These are phyloP conservation scores for Asterella californica DNA, from an alignment of 225 moss, liverwort and hornwort species.

Conservation along the genomic window DNA sequence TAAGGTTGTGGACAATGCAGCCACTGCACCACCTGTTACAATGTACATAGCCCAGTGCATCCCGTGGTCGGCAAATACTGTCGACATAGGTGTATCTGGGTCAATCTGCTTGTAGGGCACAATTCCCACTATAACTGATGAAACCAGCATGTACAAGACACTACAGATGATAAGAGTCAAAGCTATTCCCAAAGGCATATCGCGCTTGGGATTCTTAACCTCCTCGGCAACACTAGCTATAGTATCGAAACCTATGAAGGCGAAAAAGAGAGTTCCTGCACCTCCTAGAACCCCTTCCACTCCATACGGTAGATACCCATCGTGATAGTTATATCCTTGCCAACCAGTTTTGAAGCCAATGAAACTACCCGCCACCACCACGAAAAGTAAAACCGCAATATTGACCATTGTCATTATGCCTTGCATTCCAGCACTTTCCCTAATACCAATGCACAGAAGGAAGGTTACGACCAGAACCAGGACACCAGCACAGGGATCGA, in stretches of 20 bases:
- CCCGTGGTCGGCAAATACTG: constrained; percentile 65
- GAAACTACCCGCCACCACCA: constrained; percentile 61
- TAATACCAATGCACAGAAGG: constrained; percentile 69
- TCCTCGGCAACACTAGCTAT: constrained; percentile 98
- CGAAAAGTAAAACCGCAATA: constrained; percentile 76
- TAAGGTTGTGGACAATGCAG: constrained; percentile 75
- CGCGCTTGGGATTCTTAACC: constrained; percentile 90
- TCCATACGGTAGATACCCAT: constrained; percentile 81
- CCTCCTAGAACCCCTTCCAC: constrained; percentile 81
- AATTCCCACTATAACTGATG: constrained; percentile 79
- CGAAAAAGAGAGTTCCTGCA: constrained; percentile 91
- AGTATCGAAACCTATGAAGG: constrained; percentile 88
- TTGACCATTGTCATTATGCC: constrained; percentile 69
- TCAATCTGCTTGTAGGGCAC: constrained; percentile 78
- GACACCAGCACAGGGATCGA: constrained; percentile 74
- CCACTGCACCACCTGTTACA: constrained; percentile 85
- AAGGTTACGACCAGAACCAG: constrained; percentile 61
- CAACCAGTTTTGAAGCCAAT: constrained; percentile 71
- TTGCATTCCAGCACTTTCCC: constrained; percentile 82
- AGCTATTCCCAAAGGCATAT: constrained; percentile 84
- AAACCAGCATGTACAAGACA: constrained; percentile 78
- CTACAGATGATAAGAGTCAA: constrained; percentile 68
- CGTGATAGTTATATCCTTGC: constrained; percentile 75
- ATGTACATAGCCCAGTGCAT: constrained; percentile 96
- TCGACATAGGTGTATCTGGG: constrained; percentile 82